Percentiles rank a stretch among this genome's conserved stretches.
Conservation (phyloP, 352 stramenopile genomes). For the Phytophthora nicotianae region DNA sequence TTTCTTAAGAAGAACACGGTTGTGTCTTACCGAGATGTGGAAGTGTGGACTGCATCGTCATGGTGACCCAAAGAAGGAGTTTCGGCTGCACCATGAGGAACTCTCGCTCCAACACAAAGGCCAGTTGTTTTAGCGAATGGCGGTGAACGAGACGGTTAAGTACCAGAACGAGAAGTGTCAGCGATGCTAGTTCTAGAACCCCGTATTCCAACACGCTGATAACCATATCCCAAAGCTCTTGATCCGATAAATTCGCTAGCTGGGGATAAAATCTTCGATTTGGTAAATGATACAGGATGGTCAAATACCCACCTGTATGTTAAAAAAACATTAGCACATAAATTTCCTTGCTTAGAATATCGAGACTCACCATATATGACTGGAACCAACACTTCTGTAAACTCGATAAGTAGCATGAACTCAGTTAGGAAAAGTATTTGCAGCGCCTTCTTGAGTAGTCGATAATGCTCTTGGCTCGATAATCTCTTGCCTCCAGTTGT, state of each 20-base stretch:
- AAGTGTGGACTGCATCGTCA: conserved; percentile 29
- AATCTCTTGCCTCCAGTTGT: conserved; percentile 5
- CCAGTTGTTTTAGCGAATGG: conserved; percentile 24
- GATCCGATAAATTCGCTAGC: conserved; percentile 13
- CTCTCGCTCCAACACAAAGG: conserved; percentile 32
- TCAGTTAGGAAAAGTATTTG: conserved; percentile 45
- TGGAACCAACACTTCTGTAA: conserved; percentile 40
- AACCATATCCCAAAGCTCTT: conserved; percentile 17
- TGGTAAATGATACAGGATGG: conserved; percentile 31
- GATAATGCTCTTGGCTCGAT: conserved; percentile 12
- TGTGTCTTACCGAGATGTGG: conserved; percentile 22
- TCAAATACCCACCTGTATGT: conserved; percentile 27
- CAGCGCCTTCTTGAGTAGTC: conserved; percentile 18
- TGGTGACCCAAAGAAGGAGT: conserved; percentile 32
- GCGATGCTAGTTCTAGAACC: conserved; percentile 21
- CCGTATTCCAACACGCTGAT: conserved; percentile 20
- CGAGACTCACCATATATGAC: conserved; percentile 34
- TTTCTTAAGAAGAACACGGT: neutral
- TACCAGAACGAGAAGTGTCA: conserved; percentile 10
- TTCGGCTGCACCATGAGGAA: conserved; percentile 28
- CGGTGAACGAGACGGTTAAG: conserved; percentile 21
- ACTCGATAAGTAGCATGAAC: conserved; percentile 49
- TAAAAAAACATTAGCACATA: neutral
- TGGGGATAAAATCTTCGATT: conserved; percentile 40
- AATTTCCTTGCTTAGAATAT: neutral